Conservation (phyloP, 1,284 basidiomycete genomes). For the Cryptococcus maquisensis region DNA sequence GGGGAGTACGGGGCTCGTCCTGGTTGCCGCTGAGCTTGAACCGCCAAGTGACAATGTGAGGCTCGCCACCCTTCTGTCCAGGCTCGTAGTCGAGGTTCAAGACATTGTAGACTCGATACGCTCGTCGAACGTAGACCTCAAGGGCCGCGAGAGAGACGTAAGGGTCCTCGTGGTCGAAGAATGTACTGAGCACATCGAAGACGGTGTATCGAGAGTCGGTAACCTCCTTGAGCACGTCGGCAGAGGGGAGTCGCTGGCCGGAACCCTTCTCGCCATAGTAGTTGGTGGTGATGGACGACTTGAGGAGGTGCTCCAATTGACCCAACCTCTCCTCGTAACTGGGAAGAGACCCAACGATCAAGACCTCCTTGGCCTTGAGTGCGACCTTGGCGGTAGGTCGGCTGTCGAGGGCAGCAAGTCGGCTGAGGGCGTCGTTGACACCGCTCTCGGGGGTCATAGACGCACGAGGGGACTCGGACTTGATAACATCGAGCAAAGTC, state of each 20-base stretch:
- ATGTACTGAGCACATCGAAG: slow-evolving; percentile 92
- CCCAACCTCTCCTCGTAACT: slow-evolving; percentile 88
- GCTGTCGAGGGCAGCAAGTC: slow-evolving; percentile 68
- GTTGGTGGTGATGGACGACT: slow-evolving; percentile 76
- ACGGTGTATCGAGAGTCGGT: slow-evolving; percentile 96
- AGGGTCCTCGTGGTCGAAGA: slow-evolving; percentile 83
- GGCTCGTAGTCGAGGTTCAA: slow-evolving; percentile 91
- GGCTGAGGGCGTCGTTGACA: slow-evolving; percentile 40
- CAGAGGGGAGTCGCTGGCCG: slow-evolving; percentile 66
- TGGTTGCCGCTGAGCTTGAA: slow-evolving; percentile 81
- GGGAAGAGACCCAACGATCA: slow-evolving; percentile 93
- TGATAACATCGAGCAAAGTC: slow-evolving; percentile 81
- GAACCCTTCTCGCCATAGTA: slow-evolving; percentile 83
- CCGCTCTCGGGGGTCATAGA: slow-evolving; percentile 52
- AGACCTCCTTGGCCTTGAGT: slow-evolving; percentile 94
- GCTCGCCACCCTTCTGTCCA: slow-evolving; percentile 75
- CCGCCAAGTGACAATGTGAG: slow-evolving; percentile 80
- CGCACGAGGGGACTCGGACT: slow-evolving; percentile 69
- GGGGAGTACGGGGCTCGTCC: slow-evolving; percentile 78
- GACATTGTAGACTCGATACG: slow-evolving; percentile 91
- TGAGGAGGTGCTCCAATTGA: slow-evolving; percentile 94
- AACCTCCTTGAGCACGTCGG: slow-evolving; percentile 84
- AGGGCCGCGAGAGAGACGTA: slow-evolving; percentile 86
- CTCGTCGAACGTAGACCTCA: slow-evolving; percentile 86
- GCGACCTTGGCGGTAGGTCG: slow-evolving; percentile 81